Percentiles rank a stretch among this genome's conserved stretches.
These are phyloP conservation scores for Kluyveromyces siamensis DNA, from an alignment of 805 yeast genomes.

Conservation along the genomic window DNA sequence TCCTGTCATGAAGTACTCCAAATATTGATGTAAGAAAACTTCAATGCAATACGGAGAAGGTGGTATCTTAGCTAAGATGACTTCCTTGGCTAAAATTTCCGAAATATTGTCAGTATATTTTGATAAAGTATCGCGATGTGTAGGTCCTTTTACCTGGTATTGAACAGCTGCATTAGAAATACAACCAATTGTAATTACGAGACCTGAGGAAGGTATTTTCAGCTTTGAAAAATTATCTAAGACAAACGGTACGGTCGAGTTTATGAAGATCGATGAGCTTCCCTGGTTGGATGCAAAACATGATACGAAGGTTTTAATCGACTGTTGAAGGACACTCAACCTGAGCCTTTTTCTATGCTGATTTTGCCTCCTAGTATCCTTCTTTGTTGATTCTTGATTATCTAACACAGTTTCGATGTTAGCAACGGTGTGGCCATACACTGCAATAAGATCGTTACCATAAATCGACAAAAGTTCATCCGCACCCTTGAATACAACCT, in stretches of 20 bases:
- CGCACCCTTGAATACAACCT: constrained; percentile 15
- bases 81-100: constrained; percentile 30
- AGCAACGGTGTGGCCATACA: constrained; percentile 27
- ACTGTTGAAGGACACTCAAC: constrained; percentile 25
- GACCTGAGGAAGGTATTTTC: constrained; percentile 28
- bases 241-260: constrained; percentile 6
- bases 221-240: constrained; percentile 10
- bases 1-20: constrained; percentile 34
- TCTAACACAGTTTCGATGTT: constrained; percentile 21
- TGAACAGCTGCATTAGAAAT: constrained; percentile 25
- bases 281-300: constrained; percentile 13
- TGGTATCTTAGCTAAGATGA: constrained; percentile 37
- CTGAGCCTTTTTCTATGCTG: constrained; percentile 35
- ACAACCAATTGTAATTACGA: constrained; percentile 30
- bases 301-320: constrained; percentile 19
- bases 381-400: constrained; percentile 17
- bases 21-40: constrained; percentile 35
- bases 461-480: constrained; percentile 20
- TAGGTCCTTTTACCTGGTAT: constrained; percentile 15
- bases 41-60: constrained; percentile 35
- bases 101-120: constrained; percentile 13
- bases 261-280: constrained; percentile 8
- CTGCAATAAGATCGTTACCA: constrained; percentile 33
- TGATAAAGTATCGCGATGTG: constrained; percentile 13
- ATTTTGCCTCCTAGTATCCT: constrained; percentile 19